A percentile compares a stretch with the other conserved stretches of the same genome.
phyloP scores from a whole-genome alignment of 2,329 filamentous ascomycete genomes.

The Colletotrichum theobromicola region DNA sequence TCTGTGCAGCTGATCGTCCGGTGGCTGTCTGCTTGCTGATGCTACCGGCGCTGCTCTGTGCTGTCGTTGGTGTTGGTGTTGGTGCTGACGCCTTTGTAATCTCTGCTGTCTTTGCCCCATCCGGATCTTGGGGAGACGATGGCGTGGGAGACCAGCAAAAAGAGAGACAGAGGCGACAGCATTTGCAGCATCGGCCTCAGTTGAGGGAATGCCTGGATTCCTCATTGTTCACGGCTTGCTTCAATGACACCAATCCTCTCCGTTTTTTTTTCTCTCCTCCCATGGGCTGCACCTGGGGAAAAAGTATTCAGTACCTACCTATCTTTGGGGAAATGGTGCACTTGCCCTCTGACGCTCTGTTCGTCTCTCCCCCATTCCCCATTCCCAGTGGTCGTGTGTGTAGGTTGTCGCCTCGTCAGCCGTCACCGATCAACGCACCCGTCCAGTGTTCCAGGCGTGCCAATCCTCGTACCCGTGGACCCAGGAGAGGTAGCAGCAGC shows the following conservation, averaged over 20 bases:
- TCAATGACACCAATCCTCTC: slow-evolving; percentile 15
- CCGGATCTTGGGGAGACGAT: slow-evolving; percentile 11
- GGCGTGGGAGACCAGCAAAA: not conserved
- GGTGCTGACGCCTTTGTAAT: slow-evolving; percentile 11
- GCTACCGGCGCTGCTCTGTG: not conserved
- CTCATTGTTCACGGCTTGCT: slow-evolving; percentile 22
- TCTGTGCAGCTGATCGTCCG: slow-evolving; percentile 2
- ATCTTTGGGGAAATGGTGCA: not conserved
- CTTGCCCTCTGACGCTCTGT: not conserved
- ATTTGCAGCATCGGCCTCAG: not conserved
- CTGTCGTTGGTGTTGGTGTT: not conserved
- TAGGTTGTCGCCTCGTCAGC: not conserved
- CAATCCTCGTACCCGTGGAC: too few relatives aligned
- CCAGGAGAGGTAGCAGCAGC: not conserved
- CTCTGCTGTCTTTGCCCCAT: slow-evolving; percentile 14
- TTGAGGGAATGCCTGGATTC: slow-evolving; percentile 14
- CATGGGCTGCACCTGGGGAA: not conserved
- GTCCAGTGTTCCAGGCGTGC: not conserved
- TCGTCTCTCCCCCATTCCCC: slow-evolving; percentile 15
- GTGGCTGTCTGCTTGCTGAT: not conserved
- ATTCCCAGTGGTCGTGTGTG: not conserved
- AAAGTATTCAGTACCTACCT: not conserved
- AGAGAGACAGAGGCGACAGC: not conserved
- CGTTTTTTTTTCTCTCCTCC: not conserved
- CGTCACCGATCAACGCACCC: not conserved